phyloP scores from a whole-genome alignment of 768 basidiomycete species.

The Termitomyces sp. region DNA sequence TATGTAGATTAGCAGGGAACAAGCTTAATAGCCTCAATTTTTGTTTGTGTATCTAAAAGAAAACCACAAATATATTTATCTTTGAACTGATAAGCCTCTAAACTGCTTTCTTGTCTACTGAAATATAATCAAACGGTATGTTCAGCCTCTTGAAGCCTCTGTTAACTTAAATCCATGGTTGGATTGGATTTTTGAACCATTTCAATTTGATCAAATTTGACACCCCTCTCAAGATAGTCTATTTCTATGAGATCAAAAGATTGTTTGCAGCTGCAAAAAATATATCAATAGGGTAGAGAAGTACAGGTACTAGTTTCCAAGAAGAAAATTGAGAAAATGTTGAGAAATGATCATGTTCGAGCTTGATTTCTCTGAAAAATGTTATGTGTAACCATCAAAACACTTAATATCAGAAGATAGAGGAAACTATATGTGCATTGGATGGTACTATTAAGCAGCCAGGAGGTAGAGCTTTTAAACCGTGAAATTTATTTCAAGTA shows the following conservation, averaged over 20 bases:
- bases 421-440: too few species aligned
- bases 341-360: background rate
- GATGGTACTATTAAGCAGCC: background rate
- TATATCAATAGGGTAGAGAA: background rate
- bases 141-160: too few species aligned
- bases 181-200: too few species aligned
- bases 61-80: background rate
- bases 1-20: too few species aligned
- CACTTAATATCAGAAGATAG: too few species aligned
- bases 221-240: background rate
- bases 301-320: background rate
- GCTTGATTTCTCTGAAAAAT: background rate
- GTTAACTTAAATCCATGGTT: too few species aligned
- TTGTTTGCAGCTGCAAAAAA: background rate
- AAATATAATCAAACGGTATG: too few species aligned
- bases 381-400: background rate
- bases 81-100: background rate
- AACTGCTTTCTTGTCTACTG: too few species aligned
- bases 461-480: background rate
- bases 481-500: background rate
- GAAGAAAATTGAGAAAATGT: background rate
- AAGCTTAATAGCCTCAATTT: too few species aligned
- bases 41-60: too few species aligned
- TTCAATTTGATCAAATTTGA: too few species aligned
- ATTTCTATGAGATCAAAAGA: background rate